phyloP scores from a whole-genome alignment of 1,284 basidiomycete species.

The Microbotryum saponariae region DNA sequence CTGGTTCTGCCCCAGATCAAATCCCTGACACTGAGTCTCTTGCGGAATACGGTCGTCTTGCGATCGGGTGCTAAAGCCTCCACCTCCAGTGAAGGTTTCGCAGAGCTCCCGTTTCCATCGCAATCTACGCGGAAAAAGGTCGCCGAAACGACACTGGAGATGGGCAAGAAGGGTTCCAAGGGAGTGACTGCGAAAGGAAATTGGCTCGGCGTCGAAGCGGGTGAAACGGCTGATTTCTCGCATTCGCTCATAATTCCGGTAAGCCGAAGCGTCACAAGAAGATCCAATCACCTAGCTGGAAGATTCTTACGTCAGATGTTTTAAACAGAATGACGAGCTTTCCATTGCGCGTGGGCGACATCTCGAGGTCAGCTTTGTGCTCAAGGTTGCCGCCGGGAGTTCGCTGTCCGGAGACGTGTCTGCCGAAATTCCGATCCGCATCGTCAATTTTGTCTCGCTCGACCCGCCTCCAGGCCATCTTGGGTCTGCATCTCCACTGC shows the following conservation, averaged over 20 bases:
- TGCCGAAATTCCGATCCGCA: slow-evolving; percentile 60
- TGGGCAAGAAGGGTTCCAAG: slow-evolving; percentile 56
- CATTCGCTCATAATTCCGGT: slow-evolving; percentile 66
- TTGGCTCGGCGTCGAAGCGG: slow-evolving; percentile 71
- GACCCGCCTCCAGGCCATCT: slow-evolving; percentile 57
- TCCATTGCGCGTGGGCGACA: slow-evolving; percentile 66
- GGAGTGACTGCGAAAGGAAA: slow-evolving; percentile 75
- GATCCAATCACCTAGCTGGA: too few relatives aligned
- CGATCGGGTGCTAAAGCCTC: slow-evolving; percentile 42
- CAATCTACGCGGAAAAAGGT: slow-evolving; percentile 58
- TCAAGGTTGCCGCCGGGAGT: slow-evolving; percentile 64
- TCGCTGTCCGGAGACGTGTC: slow-evolving; percentile 58
- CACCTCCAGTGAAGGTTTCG: slow-evolving; percentile 45
- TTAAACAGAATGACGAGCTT: slow-evolving; percentile 57
- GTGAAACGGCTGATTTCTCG: slow-evolving; percentile 55
- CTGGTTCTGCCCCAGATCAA: slow-evolving; percentile 48
- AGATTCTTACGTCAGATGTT: background rate
- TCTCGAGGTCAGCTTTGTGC: slow-evolving; percentile 68
- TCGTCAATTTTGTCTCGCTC: slow-evolving; percentile 71
- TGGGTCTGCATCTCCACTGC: slow-evolving; percentile 12
- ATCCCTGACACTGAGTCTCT: slow-evolving; percentile 57
- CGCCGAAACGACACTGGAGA: slow-evolving; percentile 57
- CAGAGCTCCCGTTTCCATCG: slow-evolving; percentile 47
- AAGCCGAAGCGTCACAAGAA: slow-evolving; percentile 39
- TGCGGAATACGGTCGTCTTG: slow-evolving; percentile 65